Evolutionary conservation across 495 filamentous ascomycete genomes (phyloP), one percentile per base, ranked within the genome.

Genomic region (Xylaria longipes): DNA sequence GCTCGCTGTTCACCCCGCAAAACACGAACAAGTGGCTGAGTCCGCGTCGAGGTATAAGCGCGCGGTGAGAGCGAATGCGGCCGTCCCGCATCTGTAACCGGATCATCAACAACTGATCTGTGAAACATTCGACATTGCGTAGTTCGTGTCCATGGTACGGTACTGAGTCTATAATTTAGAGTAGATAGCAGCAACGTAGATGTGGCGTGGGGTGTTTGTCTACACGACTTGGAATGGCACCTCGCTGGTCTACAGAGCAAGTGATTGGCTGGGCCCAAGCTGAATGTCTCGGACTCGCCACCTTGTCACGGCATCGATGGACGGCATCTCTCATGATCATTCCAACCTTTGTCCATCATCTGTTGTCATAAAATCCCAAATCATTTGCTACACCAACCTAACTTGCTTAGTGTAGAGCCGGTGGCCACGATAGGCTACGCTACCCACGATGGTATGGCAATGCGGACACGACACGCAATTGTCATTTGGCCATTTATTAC

Each of bases 241-340:
- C 27, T 64, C 35, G 58, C 46, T 45, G 39, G 45, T 22, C 22
- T 27, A 22, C 60, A 52, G 3, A 43, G 31, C 27, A 27, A 15
- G 33, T 48, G 68, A 63, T 70, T 70, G 57, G 68, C 22, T 43
- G 7, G 29, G 7, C 0, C 15, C n/a, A 46, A 45, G n/a, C 64
- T 70, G 60, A 70, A 64, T 70, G 68, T 70, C 68, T 70, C 68
- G 68, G 68, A 64, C 45, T 70, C 58, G 60, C 68, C 68, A 70
- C 58, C 22, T 64, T 17, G 35, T 41, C 33, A 43, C 48, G 48
- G 29, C 48, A 67, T 54, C 65, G 35, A 27, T 48, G 65, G 33
- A 50, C 65, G 48, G 48, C 46, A 50, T 50, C 29, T 22, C 63
- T 39, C 25, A 25, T 52, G 45, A 66, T 66, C 63, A n/a, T 50